Base-by-base conservation (phyloP, 192 early-diverging fungal species). In the Gamsiella multidivaricata region DNA sequence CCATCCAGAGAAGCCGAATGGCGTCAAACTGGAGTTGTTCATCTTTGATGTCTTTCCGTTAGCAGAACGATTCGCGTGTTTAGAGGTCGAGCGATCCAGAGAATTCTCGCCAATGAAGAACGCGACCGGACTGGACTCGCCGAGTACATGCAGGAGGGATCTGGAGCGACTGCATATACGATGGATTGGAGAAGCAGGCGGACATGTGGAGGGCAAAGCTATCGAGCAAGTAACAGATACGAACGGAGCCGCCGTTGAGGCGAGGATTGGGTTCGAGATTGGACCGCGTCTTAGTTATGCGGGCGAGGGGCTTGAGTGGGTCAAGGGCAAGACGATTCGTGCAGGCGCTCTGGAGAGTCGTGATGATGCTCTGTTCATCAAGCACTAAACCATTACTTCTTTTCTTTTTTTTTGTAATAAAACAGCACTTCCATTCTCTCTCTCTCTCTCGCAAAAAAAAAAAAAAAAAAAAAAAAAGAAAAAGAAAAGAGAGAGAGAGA, bases 21-120 rank as follows among this genome's bases (percentile, higher is more conserved):
- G 95, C 31, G 91, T 97, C 78, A 98, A 98, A 80, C 84, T 97
- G 18, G 96, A 97, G 84, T 85, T 93, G 53, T 98, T 98, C 80
- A 93, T 98, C 34, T 98, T 98, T 92, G 96, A 98, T 73, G 94
- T 97, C 22, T 93, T 96, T 76, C 90, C 94, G 6, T 88, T 89
- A 53, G 84, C 91, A 51, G 71, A 94, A 45, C 53, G 82, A 51
- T 87, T 98, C 82, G 91, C 94, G 15, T 92, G 95, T 39, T 79
- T 98, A 20, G 95, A 98, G 69, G 89, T 91, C 17, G 88, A 88
- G 50, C 91, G 96, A 26, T 80, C 82, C 10, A 93, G 94, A 54
- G 95, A 97, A 84, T 98, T 98, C 70, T 93, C 93, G 22, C 96
- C 95, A 15, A 86, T 98, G 56, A 98, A 98, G 88, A 98, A 98